Conservation (phyloP, 2,329 filamentous ascomycete species). For the Microsporum audouinii region DNA sequence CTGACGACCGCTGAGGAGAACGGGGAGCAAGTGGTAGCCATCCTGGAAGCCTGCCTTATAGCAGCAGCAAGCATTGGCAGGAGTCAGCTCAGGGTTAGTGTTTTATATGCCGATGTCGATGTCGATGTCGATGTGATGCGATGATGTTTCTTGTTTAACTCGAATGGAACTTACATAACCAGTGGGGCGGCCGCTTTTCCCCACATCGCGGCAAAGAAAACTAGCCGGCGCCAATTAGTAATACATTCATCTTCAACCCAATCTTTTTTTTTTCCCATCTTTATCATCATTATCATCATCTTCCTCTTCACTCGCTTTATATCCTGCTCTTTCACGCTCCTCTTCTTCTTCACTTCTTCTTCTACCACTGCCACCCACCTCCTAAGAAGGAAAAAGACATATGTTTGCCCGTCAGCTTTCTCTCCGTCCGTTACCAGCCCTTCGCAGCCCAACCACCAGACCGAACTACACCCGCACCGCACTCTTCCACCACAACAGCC, state of each 20-base stretch:
- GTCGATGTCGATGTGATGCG: background rate
- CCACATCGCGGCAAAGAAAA: background rate
- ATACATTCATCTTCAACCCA: background rate
- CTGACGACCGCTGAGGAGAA: slow-evolving; percentile 59
- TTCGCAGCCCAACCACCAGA: background rate
- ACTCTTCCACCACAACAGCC: slow-evolving; percentile 26
- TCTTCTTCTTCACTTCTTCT: background rate
- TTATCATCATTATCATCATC: background rate
- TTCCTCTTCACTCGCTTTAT: background rate
- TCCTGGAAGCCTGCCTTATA: slow-evolving; percentile 10
- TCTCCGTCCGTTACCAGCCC: background rate
- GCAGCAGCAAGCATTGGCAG: slow-evolving; percentile 11
- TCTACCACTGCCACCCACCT: too few relatives aligned
- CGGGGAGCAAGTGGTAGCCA: slow-evolving; percentile 37
- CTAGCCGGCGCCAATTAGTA: background rate
- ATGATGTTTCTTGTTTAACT: background rate
- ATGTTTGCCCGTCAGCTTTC: slow-evolving; percentile 13
- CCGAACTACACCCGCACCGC: slow-evolving; percentile 11
- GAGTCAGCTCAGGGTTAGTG: background rate
- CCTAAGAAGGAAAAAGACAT: background rate
- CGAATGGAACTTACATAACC: background rate
- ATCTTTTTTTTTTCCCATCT: background rate
- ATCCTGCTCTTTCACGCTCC: background rate
- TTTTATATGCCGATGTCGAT: too few relatives aligned
- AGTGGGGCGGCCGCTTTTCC: background rate